Base-by-base conservation (phyloP, 2,329 filamentous ascomycete species). In the Talaromyces sp. region DNA sequence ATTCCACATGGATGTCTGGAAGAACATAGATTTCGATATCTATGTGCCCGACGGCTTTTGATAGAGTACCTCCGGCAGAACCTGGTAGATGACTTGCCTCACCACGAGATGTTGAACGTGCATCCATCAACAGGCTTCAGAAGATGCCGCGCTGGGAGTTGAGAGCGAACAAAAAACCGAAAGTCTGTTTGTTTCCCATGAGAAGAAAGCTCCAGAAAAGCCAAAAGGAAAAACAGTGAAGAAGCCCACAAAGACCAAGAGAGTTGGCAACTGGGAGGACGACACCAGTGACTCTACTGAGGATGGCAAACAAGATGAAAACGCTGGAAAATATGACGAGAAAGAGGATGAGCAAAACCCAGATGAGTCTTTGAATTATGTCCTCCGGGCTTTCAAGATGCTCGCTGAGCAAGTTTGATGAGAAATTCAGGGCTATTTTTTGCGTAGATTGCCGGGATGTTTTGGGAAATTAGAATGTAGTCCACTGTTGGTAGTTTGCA, bases 401-500 rank as follows among this genome's bases (percentile, higher is more conserved):
- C 65, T 76, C 19, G 64, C 68, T n/a, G 60, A 52, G 6, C 4
- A 70, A 73, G 55, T 76, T 76, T 58, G 66, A 75, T 55, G 58
- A 41, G 32, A 75, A 75, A 52, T 76, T 76, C 64, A 66, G 61
- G 38, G 66, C 65, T 13, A 74, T 72, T 58, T 74, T 74, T 68
- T 64, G 71, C 72, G 7, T 74, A 52, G 26, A 52, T 9, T 7
- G 24, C 17, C 7, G 10, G n/a, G 43, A 21, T 46, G 19, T 21
- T 19, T 21, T 24, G 3, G 19, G 24, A 38, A n/a, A n/a, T 6
- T 38, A 38, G 35, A 38, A n/a, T 38, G 35, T n/a, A n/a, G 35
- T 38, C 35, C 5, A 38, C 35, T n/a, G 17, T 38, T 38, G 17
- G 35, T 38, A 38, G 35, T 38, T 38, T 17, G 9, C 29, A 38